phyloP scores from a whole-genome alignment of 495 filamentous ascomycete genomes.

The Xylaria scruposa region DNA sequence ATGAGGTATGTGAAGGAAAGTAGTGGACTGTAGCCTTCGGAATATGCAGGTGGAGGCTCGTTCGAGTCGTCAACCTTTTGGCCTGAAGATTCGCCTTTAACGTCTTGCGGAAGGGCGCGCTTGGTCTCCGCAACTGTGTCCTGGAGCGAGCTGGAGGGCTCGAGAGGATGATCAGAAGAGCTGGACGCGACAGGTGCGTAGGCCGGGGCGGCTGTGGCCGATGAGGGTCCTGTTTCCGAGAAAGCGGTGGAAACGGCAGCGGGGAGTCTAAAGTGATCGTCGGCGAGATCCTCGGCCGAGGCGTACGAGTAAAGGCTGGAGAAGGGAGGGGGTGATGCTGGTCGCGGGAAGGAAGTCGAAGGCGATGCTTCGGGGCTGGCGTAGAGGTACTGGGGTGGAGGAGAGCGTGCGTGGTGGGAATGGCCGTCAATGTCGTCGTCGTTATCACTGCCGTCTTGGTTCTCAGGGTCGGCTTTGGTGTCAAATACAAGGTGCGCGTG shows the following conservation, averaged over 20 bases:
- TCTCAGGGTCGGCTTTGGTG: constrained; percentile 29
- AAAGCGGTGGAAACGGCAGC: constrained; percentile 55
- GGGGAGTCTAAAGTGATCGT: constrained; percentile 47
- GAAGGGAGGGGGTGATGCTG: constrained; percentile 50
- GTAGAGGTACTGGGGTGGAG: constrained; percentile 65
- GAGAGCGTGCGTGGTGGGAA: constrained; percentile 49
- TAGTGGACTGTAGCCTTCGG: constrained; percentile 90
- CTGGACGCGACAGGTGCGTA: constrained; percentile 60
- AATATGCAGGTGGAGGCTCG: constrained; percentile 95
- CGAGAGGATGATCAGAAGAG: constrained; percentile 47
- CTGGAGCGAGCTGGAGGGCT: constrained; percentile 49
- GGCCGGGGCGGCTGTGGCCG: constrained; percentile 64
- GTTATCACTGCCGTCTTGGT: constrained; percentile 30
- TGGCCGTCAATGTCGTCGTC: constrained; percentile 57
- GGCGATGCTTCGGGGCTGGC: constrained; percentile 66
- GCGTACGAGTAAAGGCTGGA: constrained; percentile 55
- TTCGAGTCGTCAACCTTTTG: constrained; percentile 72
- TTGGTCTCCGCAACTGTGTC: constrained; percentile 79
- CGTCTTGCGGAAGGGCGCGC: constrained; percentile 77
- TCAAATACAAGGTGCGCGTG: constrained; percentile 40
- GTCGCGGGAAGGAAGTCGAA: constrained; percentile 51
- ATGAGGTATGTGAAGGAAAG: constrained; percentile 95
- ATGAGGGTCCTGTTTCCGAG: constrained; percentile 61
- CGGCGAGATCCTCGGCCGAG: constrained; percentile 40
- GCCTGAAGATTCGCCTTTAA: constrained; percentile 72